Conservation (phyloP, 192 early-diverging fungal species). For the Phlyctochytrium planicorne region DNA sequence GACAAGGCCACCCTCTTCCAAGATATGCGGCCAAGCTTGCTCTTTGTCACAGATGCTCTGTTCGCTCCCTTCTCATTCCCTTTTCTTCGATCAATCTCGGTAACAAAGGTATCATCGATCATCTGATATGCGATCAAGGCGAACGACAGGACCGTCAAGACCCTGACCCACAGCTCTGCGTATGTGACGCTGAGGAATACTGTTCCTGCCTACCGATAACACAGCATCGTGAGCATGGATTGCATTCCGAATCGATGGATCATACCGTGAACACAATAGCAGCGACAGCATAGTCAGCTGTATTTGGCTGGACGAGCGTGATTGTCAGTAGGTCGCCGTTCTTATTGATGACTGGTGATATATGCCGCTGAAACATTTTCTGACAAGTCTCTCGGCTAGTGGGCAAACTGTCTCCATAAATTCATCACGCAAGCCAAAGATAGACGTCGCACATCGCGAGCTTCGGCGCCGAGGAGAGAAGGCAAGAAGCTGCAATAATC, state of each 20-base stretch:
- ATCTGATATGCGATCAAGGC: neutral
- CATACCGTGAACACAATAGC: neutral
- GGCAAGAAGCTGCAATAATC: no score
- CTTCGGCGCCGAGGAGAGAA: no score
- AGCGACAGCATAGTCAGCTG: constrained; percentile 1
- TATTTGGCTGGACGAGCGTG: neutral
- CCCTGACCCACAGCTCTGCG: neutral
- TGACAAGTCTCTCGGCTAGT: no score
- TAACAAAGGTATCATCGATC: neutral
- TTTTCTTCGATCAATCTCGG: neutral
- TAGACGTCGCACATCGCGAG: no score
- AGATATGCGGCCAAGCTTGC: neutral
- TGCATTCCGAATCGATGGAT: neutral
- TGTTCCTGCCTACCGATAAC: no score
- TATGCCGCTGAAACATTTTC: no score
- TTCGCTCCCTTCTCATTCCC: neutral
- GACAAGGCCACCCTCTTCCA: neutral
- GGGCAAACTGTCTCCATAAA: no score
- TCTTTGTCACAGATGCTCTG: neutral
- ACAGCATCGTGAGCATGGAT: neutral
- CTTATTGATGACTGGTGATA: neutral
- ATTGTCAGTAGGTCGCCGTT: neutral
- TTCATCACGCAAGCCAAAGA: no score
- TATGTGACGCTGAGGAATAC: neutral
- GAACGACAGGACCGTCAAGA: neutral